These are phyloP conservation scores for Rhododendron mucronatum DNA, from an alignment of 148 eudicot genomes.

Conservation along the genomic window DNA sequence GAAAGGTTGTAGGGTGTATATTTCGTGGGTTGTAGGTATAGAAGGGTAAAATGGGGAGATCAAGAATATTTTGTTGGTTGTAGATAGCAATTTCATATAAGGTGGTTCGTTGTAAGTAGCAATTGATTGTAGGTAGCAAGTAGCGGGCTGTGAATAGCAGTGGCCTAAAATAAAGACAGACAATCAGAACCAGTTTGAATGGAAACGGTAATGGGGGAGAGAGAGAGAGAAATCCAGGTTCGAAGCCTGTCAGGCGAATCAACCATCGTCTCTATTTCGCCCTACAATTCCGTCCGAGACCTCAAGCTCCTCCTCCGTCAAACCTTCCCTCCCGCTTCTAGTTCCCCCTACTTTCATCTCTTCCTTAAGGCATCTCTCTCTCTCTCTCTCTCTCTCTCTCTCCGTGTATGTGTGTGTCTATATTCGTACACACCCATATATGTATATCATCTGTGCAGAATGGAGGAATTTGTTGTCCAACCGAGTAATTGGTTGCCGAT, in stretches of 20 bases:
- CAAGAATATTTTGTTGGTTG: too few relatives aligned
- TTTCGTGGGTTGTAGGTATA: too few relatives aligned
- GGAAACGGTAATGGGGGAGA: slow-evolving; percentile 1
- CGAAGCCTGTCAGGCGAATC: slow-evolving; percentile 79
- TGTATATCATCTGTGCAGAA: background rate
- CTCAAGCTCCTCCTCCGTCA: slow-evolving; percentile 52
- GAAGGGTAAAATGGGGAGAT: too few relatives aligned
- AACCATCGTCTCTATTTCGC: slow-evolving; percentile 32
- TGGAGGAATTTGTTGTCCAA: background rate
- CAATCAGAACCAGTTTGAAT: background rate
- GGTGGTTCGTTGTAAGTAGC: too few relatives aligned
- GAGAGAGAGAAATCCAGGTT: slow-evolving; percentile 36
- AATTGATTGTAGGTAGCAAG: too few relatives aligned
- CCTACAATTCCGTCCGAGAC: slow-evolving; percentile 41
- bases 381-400: background rate
- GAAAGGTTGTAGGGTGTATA: too few relatives aligned
- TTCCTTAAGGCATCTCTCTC: slow-evolving; percentile 43
- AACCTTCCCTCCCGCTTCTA: slow-evolving; percentile 49
- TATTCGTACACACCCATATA: background rate
- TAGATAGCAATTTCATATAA: too few relatives aligned
- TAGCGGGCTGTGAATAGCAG: too few relatives aligned
- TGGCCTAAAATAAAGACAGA: too few relatives aligned
- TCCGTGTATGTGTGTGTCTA: background rate
- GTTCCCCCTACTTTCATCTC: slow-evolving; percentile 67
- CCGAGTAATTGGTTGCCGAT: background rate